Conservation (phyloP, 345 rosid species). For the Microcos paniculata region DNA sequence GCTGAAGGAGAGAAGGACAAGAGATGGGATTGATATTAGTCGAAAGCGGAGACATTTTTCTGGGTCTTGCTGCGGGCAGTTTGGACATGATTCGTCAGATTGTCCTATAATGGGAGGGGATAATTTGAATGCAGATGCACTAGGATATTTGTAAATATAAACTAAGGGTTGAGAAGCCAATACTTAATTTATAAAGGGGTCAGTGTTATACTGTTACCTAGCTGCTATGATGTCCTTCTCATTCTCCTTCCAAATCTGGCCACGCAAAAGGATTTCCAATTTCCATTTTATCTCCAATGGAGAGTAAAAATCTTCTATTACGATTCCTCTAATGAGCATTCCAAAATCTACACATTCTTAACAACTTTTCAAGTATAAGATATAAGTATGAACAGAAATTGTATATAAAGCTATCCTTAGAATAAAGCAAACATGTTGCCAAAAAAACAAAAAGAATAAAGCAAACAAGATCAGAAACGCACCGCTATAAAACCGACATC, state of each 20-base stretch:
- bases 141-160: conserved; percentile 29
- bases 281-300: too few species aligned
- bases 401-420: too few species aligned
- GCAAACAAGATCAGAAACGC: not conserved
- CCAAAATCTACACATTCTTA: not conserved
- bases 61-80: conserved; percentile 46
- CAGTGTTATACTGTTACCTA: not conserved
- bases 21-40: conserved; percentile 38
- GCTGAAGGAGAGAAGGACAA: conserved; percentile 48
- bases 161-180: not conserved
- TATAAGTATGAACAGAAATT: not conserved
- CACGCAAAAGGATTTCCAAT: not conserved
- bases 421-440: not conserved
- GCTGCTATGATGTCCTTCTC: not conserved
- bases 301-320: too few species aligned
- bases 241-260: not conserved
- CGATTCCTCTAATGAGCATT: not conserved
- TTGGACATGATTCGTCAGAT: conserved; percentile 47
- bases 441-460: too few species aligned
- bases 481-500: not conserved
- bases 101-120: conserved; percentile 44
- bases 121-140: conserved; percentile 26
- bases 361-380: not conserved
- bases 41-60: conserved; percentile 45
- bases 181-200: not conserved